Percentiles rank a stretch among this genome's conserved stretches.
These are phyloP conservation scores for Boletus smithii DNA, from an alignment of 1,284 basidiomycete genomes.

Conservation along the genomic window DNA sequence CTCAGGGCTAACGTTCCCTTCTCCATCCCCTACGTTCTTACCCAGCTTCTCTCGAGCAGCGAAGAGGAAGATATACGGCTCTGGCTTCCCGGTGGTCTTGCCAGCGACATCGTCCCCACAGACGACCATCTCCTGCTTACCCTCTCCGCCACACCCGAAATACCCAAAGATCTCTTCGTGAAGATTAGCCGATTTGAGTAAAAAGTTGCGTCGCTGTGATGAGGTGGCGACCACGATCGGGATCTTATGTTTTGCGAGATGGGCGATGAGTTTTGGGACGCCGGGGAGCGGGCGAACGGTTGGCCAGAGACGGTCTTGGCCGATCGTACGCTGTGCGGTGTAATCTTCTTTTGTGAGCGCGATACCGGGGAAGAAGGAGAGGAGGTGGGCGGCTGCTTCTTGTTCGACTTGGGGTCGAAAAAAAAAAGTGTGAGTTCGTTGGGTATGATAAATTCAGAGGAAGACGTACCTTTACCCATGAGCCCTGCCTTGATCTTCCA, in stretches of 20 bases:
- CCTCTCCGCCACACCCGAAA: constrained; percentile 24
- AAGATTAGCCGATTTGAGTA: constrained; percentile 61
- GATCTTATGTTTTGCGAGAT: constrained; percentile 60
- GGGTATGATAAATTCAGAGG: neutral
- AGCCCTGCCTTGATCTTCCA: constrained; percentile 81
- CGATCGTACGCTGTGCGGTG: constrained; percentile 48
- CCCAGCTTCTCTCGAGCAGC: constrained; percentile 59
- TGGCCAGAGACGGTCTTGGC: constrained; percentile 66
- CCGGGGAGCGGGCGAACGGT: constrained; percentile 67
- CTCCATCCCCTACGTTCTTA: constrained; percentile 50
- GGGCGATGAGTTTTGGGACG: constrained; percentile 57
- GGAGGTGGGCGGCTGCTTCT: constrained; percentile 59
- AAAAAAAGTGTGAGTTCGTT: neutral
- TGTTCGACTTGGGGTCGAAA: constrained; percentile 63
- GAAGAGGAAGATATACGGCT: constrained; percentile 70
- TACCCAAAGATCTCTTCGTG: constrained; percentile 50
- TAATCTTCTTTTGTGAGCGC: constrained; percentile 58
- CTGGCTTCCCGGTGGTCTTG: constrained; percentile 59
- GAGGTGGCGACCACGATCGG: constrained; percentile 78
- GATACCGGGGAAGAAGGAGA: constrained; percentile 73
- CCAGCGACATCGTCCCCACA: constrained; percentile 60
- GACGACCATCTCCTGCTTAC: constrained; percentile 51
- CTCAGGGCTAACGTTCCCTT: constrained; percentile 38
- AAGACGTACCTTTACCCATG: constrained; percentile 72
- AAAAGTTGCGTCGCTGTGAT: constrained; percentile 60